phyloP scores from a whole-genome alignment of 257 asterid genomes.

The Plantago major region DNA sequence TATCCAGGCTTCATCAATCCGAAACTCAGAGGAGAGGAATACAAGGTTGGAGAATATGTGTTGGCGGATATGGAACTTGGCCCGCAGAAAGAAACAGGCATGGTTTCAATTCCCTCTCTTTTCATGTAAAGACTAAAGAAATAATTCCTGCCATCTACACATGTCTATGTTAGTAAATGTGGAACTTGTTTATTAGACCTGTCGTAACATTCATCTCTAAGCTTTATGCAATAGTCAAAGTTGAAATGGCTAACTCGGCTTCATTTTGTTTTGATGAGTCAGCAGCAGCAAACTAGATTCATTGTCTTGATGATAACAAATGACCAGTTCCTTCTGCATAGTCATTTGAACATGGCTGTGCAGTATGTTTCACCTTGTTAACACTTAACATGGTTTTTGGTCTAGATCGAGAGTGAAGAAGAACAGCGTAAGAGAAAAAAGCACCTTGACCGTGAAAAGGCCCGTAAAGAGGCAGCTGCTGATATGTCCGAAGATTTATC shows the following conservation, averaged over 20 bases:
- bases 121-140: not conserved
- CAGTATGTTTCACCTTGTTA: slow-evolving; percentile 4
- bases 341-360: not conserved
- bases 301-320: not conserved
- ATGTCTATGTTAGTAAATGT: not conserved
- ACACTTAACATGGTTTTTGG: slow-evolving; percentile 21
- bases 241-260: not conserved
- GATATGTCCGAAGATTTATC: slow-evolving; percentile 76
- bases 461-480: slow-evolving; percentile 65
- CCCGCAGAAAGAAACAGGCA: slow-evolving; percentile 68
- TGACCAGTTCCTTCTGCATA: not conserved
- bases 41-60: slow-evolving; percentile 82
- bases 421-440: slow-evolving; percentile 43
- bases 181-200: too few relatives aligned
- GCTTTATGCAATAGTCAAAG: too few relatives aligned
- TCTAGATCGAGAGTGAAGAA: slow-evolving; percentile 63
- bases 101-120: not conserved
- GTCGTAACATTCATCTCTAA: too few relatives aligned
- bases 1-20: slow-evolving; percentile 57
- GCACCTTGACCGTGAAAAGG: slow-evolving; percentile 51
- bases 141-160: not conserved
- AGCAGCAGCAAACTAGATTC: not conserved
- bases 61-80: slow-evolving; percentile 82
- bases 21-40: slow-evolving; percentile 75
- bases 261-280: not conserved